Percentiles rank a stretch among this genome's conserved stretches.
phyloP scores from a whole-genome alignment of 2,329 filamentous ascomycete genomes.

The Aspergillus flavus region DNA sequence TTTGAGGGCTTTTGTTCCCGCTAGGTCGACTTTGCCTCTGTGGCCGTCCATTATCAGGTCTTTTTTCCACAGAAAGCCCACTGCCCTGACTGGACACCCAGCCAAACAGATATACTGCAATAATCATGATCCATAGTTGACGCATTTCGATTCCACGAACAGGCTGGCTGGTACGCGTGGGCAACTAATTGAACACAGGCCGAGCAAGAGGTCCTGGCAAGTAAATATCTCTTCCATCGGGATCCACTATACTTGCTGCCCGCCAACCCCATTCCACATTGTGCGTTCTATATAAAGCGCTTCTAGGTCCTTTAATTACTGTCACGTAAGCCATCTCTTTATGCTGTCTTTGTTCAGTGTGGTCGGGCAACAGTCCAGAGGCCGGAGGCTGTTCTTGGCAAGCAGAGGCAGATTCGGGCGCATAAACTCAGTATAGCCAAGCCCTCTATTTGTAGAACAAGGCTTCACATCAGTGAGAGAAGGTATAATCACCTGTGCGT shows the following conservation, averaged over 20 bases:
- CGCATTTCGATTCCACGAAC: neutral
- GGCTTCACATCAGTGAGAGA: neutral
- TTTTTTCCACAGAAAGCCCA: neutral
- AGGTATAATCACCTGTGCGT: neutral
- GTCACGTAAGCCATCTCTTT: neutral
- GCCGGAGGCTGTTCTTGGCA: neutral
- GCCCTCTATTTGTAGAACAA: rapidly evolving
- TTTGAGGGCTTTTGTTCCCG: neutral
- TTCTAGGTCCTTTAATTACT: neutral
- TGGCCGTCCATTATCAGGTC: too few relatives aligned
- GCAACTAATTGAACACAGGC: neutral
- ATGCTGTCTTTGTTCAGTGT: neutral
- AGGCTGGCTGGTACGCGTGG: rapidly evolving
- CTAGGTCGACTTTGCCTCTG: neutral
- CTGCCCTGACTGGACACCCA: neutral
- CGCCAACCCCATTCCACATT: too few relatives aligned
- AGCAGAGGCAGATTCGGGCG: neutral
- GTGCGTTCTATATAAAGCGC: too few relatives aligned
- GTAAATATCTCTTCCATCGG: neutral
- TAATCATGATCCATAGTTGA: neutral
- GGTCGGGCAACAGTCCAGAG: neutral
- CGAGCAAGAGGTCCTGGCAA: neutral
- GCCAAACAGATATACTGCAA: neutral
- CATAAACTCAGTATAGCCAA: neutral
- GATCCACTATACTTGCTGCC: neutral